These are phyloP conservation scores for Microbotryum lychnidis-dioicae DNA, from an alignment of 1,284 basidiomycete species.

Conservation along the genomic window DNA sequence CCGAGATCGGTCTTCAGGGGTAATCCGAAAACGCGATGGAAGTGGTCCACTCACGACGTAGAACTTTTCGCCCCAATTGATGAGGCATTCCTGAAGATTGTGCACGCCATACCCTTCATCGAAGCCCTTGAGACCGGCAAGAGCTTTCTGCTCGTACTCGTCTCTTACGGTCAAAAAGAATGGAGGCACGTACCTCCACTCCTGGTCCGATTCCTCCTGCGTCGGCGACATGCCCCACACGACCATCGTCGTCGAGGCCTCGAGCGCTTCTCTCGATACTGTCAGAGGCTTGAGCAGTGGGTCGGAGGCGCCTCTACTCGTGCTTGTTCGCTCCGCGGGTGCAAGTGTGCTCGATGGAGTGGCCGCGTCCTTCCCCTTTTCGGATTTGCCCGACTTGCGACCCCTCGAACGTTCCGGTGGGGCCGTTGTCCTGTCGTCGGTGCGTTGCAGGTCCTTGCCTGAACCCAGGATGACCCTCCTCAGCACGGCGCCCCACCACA, in stretches of 20 bases:
- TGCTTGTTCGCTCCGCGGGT: neutral
- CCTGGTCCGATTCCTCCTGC: conserved; percentile 3
- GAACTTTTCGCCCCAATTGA: conserved; percentile 22
- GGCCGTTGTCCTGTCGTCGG: neutral
- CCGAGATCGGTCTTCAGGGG: neutral
- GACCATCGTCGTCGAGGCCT: conserved; percentile 17
- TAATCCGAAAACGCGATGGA: neutral
- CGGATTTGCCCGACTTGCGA: conserved; percentile 8
- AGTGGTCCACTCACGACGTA: conserved; percentile 6
- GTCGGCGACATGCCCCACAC: conserved; percentile 25
- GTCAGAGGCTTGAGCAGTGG: conserved; percentile 12
- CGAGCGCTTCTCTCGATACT: conserved; percentile 21
- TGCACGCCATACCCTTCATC: conserved; percentile 28
- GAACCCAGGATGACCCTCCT: conserved; percentile 23
- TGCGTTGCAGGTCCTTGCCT: conserved; percentile 6
- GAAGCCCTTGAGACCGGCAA: conserved; percentile 16
- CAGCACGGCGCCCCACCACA: conserved; percentile 26
- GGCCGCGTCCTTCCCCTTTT: conserved; percentile 16
- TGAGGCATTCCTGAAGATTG: conserved; percentile 27
- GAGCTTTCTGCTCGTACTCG: conserved; percentile 22
- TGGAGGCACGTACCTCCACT: conserved; percentile 7
- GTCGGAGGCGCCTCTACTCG: neutral
- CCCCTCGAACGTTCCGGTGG: conserved; percentile 1
- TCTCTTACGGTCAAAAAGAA: conserved; percentile 13
- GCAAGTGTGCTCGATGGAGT: neutral